Base-by-base conservation (phyloP, 2,329 filamentous ascomycete genomes). In the Fusarium camptoceras region DNA sequence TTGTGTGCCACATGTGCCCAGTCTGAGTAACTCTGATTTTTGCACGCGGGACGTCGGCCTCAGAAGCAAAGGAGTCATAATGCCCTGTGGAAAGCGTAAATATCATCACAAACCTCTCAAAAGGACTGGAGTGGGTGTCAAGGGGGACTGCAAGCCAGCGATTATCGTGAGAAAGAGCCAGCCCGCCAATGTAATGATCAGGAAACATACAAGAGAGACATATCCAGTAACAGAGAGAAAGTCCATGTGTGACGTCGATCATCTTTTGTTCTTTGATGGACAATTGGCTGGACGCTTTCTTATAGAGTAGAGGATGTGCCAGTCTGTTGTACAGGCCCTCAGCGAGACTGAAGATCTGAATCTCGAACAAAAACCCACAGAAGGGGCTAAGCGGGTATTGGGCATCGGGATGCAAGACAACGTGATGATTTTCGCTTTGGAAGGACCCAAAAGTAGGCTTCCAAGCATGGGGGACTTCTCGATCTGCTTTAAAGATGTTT, bases 211-310 rank as follows among this genome's bases (percentile, higher is more conserved):
- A 22, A 4, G 46, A 48, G 0, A 48, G 27, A 10, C 46, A 48
- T 31, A 48, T 48, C 46, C 46, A 48, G 7, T 48, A 48, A 6
- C 46, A 48, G 0, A 48, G 46, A 16, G 46, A 48, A 3, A 48
- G 12, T 0, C 46, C 46, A 7, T 48, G 46, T 10, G 46, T 9
- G 0, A 48, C n/a, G 6, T 48, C 46, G 4, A 31, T 24, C 11
- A 48, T 18, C 0, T 31, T 48, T 0, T 48, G 8, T 0, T 48
- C 46, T 20, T 31, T 16, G 0, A 24, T 8, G 1, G 46, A 11
- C 1, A 31, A 31, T 7, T 24, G 7, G 0, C 8, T 12, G 0
- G 46, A 31, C 0, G 46, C 6, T 1, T 18, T 24, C n/a, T 48
- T 48, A 12, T 31, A 31, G 0, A 48, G 10, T 20, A 48, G 1